Conservation (phyloP, 164 flowering plant genomes). For the Malania oleifera region DNA sequence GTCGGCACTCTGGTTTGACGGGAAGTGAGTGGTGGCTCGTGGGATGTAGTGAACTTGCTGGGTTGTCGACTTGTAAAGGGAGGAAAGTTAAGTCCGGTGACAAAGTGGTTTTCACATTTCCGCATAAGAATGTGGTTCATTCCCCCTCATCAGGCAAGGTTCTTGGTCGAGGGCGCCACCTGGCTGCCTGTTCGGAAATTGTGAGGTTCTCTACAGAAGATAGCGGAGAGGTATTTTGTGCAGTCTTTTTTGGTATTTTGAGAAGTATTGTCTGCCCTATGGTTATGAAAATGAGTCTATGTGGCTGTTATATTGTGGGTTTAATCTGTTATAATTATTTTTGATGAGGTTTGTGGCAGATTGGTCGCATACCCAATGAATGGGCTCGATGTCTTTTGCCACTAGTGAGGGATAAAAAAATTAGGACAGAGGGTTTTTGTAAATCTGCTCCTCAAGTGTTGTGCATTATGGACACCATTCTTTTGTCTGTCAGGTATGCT, state of each 20-base stretch:
- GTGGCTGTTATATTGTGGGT: neutral
- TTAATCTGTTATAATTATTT: neutral
- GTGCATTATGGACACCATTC: conserved; percentile 77
- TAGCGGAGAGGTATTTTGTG: conserved; percentile 64
- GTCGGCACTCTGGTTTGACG: conserved; percentile 5
- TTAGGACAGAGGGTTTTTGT: conserved; percentile 61
- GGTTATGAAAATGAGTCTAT: neutral
- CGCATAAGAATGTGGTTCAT: conserved; percentile 26
- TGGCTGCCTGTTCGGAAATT: conserved; percentile 69
- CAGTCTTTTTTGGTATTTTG: neutral
- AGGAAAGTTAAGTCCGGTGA: conserved; percentile 67
- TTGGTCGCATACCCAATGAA: conserved; percentile 96
- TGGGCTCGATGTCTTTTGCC: conserved; percentile 93
- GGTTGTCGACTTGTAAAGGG: conserved; percentile 87
- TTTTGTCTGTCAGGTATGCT: conserved; percentile 64
- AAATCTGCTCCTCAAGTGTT: conserved; percentile 67
- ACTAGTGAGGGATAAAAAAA: conserved; percentile 74
- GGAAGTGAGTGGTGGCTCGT: conserved; percentile 78
- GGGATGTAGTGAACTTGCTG: conserved; percentile 62
- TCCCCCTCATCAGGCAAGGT: conserved; percentile 43
- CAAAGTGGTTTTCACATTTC: conserved; percentile 60
- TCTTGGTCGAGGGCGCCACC: conserved; percentile 49
- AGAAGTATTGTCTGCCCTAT: too few relatives aligned
- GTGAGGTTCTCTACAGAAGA: conserved; percentile 77
- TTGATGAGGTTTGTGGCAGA: conserved; percentile 32